These are phyloP conservation scores for Oryza glumipatula DNA, from an alignment of 176 grass and related monocot genomes.

Conservation along the genomic window DNA sequence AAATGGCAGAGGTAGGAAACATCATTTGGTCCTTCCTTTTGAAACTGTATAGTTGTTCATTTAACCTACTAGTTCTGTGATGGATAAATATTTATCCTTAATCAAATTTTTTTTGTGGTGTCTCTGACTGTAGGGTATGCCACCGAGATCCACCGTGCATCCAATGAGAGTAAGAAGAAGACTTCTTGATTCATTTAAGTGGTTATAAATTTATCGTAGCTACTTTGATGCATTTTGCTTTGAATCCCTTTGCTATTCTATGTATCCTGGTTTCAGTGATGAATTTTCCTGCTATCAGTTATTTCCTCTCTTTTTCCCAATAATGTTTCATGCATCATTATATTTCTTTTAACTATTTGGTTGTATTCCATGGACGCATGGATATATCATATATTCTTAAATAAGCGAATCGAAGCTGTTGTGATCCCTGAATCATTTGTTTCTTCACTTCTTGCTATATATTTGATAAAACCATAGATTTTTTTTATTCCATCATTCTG, in stretches of 20 bases:
- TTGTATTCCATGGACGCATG: not conserved
- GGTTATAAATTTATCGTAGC: conserved; percentile 9
- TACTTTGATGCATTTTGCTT: conserved; percentile 33
- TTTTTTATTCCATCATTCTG: conserved; percentile 16
- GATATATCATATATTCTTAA: not conserved
- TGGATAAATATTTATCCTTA: conserved; percentile 23
- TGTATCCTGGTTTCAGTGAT: not conserved
- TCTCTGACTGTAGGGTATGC: conserved; percentile 77
- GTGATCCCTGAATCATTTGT: conserved; percentile 10
- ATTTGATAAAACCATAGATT: not conserved
- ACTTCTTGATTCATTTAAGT: conserved; percentile 30
- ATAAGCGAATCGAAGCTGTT: not conserved
- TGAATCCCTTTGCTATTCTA: not conserved
- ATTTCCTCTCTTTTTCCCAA: conserved; percentile 23
- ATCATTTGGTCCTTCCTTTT: conserved; percentile 45
- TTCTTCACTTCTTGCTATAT: conserved; percentile 14
- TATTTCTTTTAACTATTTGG: not conserved
- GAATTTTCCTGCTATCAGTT: conserved; percentile 15
- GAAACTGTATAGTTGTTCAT: conserved; percentile 13
- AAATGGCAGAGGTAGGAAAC: conserved; percentile 94
- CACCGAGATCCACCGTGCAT: conserved; percentile 95
- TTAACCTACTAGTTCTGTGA: conserved; percentile 4
- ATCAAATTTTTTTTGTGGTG: conserved; percentile 25
- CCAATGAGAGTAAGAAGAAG: conserved; percentile 90
- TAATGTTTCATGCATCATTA: not conserved